These are phyloP conservation scores for Glycine latifolia DNA, from an alignment of 306 rosid genomes.

Conservation along the genomic window DNA sequence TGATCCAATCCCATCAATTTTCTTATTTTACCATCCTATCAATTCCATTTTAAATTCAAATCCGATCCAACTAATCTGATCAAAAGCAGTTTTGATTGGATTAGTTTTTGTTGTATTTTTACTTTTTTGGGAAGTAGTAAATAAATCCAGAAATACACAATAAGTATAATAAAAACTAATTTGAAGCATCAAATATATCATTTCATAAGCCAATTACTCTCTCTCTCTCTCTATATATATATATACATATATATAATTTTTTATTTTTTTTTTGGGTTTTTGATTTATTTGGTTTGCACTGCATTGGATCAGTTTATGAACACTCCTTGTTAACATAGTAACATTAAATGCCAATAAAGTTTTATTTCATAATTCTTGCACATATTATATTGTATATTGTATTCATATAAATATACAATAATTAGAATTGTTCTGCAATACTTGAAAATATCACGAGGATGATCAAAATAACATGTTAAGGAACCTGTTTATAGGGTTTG, in stretches of 20 bases:
- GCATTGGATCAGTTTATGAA: not conserved
- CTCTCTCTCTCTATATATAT: too few relatives aligned
- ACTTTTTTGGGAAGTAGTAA: not conserved
- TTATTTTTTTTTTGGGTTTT: too few relatives aligned
- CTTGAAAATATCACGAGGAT: constrained; percentile 29
- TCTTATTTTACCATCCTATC: constrained; percentile 20
- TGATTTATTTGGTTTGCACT: not conserved
- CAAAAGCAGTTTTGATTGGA: not conserved
- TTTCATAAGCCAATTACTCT: not conserved
- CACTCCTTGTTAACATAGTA: not conserved
- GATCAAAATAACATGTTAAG: constrained; percentile 17
- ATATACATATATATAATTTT: too few relatives aligned
- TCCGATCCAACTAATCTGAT: not conserved
- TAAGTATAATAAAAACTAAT: not conserved
- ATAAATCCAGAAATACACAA: not conserved
- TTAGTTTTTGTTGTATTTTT: not conserved
- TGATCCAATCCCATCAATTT: not conserved
- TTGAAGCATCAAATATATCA: not conserved
- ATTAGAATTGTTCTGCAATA: not conserved
- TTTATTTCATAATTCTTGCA: constrained; percentile 17
- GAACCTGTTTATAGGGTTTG: constrained; percentile 22
- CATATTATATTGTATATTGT: not conserved
- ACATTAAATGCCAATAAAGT: not conserved
- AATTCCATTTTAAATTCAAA: too few relatives aligned
- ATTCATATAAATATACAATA: constrained; percentile 7